These are phyloP conservation scores for Petasospora rhodanensis DNA, from an alignment of 1,139 yeast genomes.

Conservation along the genomic window DNA sequence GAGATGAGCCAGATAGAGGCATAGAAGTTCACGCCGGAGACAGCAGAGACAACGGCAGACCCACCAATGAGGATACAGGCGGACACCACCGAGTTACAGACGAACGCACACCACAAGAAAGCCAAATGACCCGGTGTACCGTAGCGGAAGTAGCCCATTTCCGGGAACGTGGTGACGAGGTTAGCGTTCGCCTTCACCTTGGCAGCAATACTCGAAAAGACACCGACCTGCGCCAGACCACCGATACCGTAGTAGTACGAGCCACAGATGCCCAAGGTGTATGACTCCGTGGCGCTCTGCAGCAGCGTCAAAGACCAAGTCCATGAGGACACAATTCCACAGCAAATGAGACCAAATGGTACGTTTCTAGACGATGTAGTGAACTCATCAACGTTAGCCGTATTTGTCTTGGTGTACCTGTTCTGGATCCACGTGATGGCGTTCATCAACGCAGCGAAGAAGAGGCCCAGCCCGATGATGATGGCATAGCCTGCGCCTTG, in stretches of 20 bases:
- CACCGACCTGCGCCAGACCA: conserved; percentile 33
- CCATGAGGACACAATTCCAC: conserved; percentile 37
- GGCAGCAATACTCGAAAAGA: conserved; percentile 36
- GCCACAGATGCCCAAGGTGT: conserved; percentile 30
- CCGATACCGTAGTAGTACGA: conserved; percentile 35
- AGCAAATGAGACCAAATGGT: conserved; percentile 32
- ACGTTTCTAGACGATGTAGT: conserved; percentile 36
- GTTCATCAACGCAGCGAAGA: conserved; percentile 32
- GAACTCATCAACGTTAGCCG: conserved; percentile 34
- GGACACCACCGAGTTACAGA: conserved; percentile 36
- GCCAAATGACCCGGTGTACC: conserved; percentile 37
- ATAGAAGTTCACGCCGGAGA: conserved; percentile 35
- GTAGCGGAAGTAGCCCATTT: conserved; percentile 35
- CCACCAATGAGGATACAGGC: conserved; percentile 39
- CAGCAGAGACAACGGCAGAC: conserved; percentile 34
- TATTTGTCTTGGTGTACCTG: conserved; percentile 28
- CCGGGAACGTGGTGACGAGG: conserved; percentile 38
- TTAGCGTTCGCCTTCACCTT: conserved; percentile 38
- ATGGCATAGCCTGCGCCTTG: conserved; percentile 38
- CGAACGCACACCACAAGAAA: conserved; percentile 35
- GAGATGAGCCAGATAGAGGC: conserved; percentile 37
- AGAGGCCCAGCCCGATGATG: conserved; percentile 34
- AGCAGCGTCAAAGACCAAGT: conserved; percentile 36
- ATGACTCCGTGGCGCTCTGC: conserved; percentile 32
- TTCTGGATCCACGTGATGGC: conserved; percentile 32